Base-by-base conservation (phyloP, 306 rosid species). In the Castanea sativa region DNA sequence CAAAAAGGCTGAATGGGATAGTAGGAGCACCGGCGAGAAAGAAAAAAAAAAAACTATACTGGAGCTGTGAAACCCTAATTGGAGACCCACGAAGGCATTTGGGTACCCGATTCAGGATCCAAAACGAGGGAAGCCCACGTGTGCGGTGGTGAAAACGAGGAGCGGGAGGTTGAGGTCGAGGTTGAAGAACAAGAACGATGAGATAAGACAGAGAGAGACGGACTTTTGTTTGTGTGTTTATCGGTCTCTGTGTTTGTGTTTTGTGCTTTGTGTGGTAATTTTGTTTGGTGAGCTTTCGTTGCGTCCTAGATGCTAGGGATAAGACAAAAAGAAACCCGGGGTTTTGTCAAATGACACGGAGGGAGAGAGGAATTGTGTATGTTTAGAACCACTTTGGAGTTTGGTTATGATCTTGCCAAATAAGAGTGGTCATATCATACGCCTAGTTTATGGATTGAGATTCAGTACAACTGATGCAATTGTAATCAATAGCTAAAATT, bases 121-220 rank as follows among this genome's bases (percentile, higher is more conserved):
- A 25, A 67, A 67, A 18, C 38, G 25, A 14, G 30, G 4, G 18
- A 14, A 6, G 38, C 19, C 7, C 13, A 11, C 65, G 65, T 23
- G 7, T 59, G 11, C 32, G 2, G 2, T 27, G 69, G 69, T 14
- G 69, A 27, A 63, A 63, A 63, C 19, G 69, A 29, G 20, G 69
- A 57, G 79, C 74, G 64, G 64, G 74, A 64, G 75, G 56, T 38
- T 72, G 64, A 41, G 81, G 84, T 55, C 45, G 32, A n/a, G 53
- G 41, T 13, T 12, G 53, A 3, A 13, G 65, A 38, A 23, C 68
- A 67, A 59, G 56, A 35, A 43, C 8, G 70, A 73, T 4, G 80
- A 15, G 72, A 75, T 72, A 79, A 74, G 83, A 74, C 52, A 4
- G 25, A 4, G 25, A 45, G 30, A 80, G 35, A 49, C 51, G 41